Percentiles rank a stretch among this genome's conserved stretches.
Evolutionary conservation across 495 filamentous ascomycete species (phyloP).

Genomic region (Penicillium ochrochloron): DNA sequence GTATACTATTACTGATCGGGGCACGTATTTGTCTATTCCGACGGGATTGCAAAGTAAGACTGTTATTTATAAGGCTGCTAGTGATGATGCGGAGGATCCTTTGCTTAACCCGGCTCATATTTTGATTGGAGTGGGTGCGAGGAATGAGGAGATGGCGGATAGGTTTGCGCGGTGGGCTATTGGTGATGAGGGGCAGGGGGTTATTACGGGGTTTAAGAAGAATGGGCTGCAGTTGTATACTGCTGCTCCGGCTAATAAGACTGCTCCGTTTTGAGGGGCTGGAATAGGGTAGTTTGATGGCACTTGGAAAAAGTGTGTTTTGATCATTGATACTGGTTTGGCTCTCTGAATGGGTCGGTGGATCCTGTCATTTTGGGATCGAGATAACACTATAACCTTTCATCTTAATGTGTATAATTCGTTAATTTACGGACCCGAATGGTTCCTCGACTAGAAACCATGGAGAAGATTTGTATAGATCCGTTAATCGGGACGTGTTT

Average conservation of each 20-base stretch:
- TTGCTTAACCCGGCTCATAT: constrained; percentile 48
- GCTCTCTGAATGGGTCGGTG: neutral
- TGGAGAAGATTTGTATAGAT: neutral
- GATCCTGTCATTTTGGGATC: neutral
- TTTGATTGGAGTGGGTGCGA: constrained; percentile 36
- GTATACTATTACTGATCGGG: constrained; percentile 51
- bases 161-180: constrained; percentile 44
- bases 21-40: constrained; percentile 42
- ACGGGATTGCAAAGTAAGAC: constrained; percentile 27
- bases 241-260: constrained; percentile 26
- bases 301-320: neutral
- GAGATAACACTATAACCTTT: neutral
- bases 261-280: constrained; percentile 15
- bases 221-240: constrained; percentile 40
- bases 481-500: neutral
- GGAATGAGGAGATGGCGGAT: constrained; percentile 33
- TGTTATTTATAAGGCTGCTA: constrained; percentile 42
- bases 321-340: neutral
- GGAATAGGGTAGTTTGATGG: neutral
- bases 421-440: neutral
- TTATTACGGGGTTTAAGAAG: constrained; percentile 39
- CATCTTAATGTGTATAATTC: neutral
- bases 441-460: neutral
- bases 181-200: constrained; percentile 36
- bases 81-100: constrained; percentile 34